These are phyloP conservation scores for Ophidiomyces ophidiicola DNA, from an alignment of 2,329 filamentous ascomycete species.

Conservation along the genomic window DNA sequence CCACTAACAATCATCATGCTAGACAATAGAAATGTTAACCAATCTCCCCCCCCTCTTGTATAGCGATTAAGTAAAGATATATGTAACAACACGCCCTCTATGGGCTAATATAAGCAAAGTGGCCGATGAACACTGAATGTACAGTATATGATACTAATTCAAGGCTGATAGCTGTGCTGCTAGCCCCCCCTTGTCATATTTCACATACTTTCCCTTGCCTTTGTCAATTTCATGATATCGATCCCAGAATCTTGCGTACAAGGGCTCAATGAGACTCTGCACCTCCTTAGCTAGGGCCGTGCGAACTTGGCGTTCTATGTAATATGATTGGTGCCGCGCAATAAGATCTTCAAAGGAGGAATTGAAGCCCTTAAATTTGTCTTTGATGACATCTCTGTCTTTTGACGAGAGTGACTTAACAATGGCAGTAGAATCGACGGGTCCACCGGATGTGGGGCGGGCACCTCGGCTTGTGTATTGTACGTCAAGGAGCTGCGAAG, in stretches of 20 bases:
- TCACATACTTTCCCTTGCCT: conserved; percentile 95
- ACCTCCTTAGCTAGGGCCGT: conserved; percentile 70
- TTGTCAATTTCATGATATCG: conserved; percentile 96
- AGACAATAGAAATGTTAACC: too few species aligned
- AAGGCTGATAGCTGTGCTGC: conserved; percentile 44
- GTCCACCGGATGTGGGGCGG: conserved; percentile 56
- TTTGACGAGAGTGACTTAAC: conserved; percentile 75
- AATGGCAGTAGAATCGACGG: conserved; percentile 65
- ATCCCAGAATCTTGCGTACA: conserved; percentile 94
- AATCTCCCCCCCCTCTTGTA: too few species aligned
- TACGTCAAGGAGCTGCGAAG: conserved; percentile 72
- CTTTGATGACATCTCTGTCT: conserved; percentile 91
- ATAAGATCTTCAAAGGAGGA: conserved; percentile 80
- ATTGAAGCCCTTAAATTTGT: conserved; percentile 91
- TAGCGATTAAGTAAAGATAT: too few species aligned
- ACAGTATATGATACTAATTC: conserved; percentile 4
- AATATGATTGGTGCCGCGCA: conserved; percentile 64
- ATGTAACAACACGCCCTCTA: too few species aligned
- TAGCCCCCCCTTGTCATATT: conserved; percentile 82
- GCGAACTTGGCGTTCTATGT: conserved; percentile 84
- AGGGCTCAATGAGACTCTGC: conserved; percentile 79
- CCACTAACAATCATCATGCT: too few species aligned
- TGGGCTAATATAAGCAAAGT: too few species aligned
- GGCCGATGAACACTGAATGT: not conserved
- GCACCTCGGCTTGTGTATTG: conserved; percentile 70